Conservation (phyloP, 352 stramenopile species). For the Thalassiosira hispida region DNA sequence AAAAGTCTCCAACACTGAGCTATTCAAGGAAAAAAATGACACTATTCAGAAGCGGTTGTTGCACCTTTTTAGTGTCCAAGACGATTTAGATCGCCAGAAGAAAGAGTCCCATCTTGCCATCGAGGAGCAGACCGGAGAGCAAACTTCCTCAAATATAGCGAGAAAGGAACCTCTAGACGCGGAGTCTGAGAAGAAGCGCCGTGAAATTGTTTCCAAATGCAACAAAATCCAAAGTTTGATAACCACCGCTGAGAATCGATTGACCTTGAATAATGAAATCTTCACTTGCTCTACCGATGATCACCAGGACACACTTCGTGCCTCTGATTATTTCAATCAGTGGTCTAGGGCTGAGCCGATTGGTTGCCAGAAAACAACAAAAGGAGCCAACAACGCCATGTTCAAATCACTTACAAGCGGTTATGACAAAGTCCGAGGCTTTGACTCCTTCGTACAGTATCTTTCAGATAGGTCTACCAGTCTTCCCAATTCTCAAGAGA, state of each 20-base stretch:
- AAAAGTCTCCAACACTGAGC: constrained; percentile 35
- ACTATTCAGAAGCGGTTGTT: constrained; percentile 37
- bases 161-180: constrained; percentile 69
- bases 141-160: constrained; percentile 24
- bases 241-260: constrained; percentile 33
- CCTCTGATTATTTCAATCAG: constrained; percentile 53
- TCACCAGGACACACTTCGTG: constrained; percentile 29
- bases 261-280: constrained; percentile 51
- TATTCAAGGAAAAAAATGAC: constrained; percentile 34
- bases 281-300: constrained; percentile 28
- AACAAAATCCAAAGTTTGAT: constrained; percentile 51
- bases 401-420: constrained; percentile 51
- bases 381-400: constrained; percentile 44
- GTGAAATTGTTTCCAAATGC: constrained; percentile 59
- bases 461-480: constrained; percentile 35
- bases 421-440: constrained; percentile 44
- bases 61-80: constrained; percentile 49
- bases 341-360: constrained; percentile 22
- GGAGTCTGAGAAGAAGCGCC: constrained; percentile 68
- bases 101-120: constrained; percentile 35
- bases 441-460: constrained; percentile 33
- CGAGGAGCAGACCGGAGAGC: constrained; percentile 25
- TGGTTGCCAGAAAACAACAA: constrained; percentile 19
- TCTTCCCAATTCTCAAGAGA: constrained; percentile 26
- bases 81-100: constrained; percentile 54